Conservation (phyloP, 306 rosid genomes). For the Cicer pinnatifidum region DNA sequence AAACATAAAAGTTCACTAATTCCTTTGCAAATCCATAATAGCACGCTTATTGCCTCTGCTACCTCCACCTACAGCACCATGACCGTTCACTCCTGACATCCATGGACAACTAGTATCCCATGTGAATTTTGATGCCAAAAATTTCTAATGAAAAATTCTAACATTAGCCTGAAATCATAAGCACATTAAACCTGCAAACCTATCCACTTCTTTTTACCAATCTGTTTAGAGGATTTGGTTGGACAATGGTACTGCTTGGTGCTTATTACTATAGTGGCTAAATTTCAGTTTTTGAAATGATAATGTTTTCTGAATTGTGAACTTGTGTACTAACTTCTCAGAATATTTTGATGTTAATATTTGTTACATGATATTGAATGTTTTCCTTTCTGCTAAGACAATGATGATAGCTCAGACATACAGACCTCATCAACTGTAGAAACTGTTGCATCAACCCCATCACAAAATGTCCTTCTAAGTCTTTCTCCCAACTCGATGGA, state of each 20-base stretch:
- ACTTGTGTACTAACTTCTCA: neutral
- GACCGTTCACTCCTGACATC: too few species aligned
- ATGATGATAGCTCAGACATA: slow-evolving; percentile 52
- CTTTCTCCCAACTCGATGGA: slow-evolving; percentile 59
- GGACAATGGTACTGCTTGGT: slow-evolving; percentile 14
- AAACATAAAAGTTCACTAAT: too few species aligned
- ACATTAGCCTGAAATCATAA: too few species aligned
- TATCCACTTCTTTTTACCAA: neutral
- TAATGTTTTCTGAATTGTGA: neutral
- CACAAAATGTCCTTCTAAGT: slow-evolving; percentile 49
- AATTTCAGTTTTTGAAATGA: slow-evolving; percentile 9
- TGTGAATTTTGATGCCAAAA: too few species aligned
- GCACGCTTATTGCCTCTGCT: too few species aligned
- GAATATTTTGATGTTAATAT: neutral
- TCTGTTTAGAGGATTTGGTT: neutral
- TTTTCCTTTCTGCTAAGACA: slow-evolving; percentile 44
- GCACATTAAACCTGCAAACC: too few species aligned
- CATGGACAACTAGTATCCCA: too few species aligned
- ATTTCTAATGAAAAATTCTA: too few species aligned
- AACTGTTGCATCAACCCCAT: slow-evolving; percentile 50
- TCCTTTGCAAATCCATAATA: too few species aligned
- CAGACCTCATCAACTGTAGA: slow-evolving; percentile 49
- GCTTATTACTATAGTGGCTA: slow-evolving; percentile 25
- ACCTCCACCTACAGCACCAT: too few species aligned
- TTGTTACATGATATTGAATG: slow-evolving; percentile 26